phyloP scores from a whole-genome alignment of 176 grass and related monocot species.

The Eragrostis curvula region DNA sequence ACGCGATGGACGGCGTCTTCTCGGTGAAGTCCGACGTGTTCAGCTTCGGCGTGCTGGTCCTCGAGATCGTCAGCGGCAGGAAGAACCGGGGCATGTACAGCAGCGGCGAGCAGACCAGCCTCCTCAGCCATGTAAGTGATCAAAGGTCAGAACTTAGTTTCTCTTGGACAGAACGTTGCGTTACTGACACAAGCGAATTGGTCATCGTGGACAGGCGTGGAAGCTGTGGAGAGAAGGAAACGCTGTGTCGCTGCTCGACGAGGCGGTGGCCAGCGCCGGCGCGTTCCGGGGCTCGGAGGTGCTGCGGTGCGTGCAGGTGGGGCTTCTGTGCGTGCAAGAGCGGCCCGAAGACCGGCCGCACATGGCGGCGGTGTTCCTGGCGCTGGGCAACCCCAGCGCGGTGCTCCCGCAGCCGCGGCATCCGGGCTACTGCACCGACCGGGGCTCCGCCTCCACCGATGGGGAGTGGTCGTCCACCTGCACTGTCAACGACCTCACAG shows the following conservation, averaged over 20 bases:
- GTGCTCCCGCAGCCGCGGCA: slow-evolving; percentile 58
- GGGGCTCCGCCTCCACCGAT: slow-evolving; percentile 33
- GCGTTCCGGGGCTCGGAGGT: slow-evolving; percentile 42
- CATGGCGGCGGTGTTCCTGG: slow-evolving; percentile 66
- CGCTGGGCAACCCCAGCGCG: slow-evolving; percentile 59
- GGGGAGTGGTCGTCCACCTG: slow-evolving; percentile 50
- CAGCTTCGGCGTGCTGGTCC: slow-evolving; percentile 84
- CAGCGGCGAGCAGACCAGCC: not conserved
- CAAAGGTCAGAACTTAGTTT: not conserved
- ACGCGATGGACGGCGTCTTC: slow-evolving; percentile 89
- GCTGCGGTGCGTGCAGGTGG: slow-evolving; percentile 72
- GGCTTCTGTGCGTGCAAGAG: slow-evolving; percentile 79
- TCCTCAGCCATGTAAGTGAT: slow-evolving; percentile 51
- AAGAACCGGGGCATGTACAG: slow-evolving; percentile 68
- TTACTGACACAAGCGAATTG: not conserved
- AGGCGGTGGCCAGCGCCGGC: slow-evolving; percentile 12
- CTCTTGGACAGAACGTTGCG: not conserved
- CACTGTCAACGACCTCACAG: slow-evolving; percentile 58
- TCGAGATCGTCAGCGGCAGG: slow-evolving; percentile 76
- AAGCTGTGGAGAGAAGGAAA: slow-evolving; percentile 69
- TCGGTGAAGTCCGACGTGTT: slow-evolving; percentile 91
- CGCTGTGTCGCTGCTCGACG: slow-evolving; percentile 53
- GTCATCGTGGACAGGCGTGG: slow-evolving; percentile 56
- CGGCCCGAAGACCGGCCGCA: slow-evolving; percentile 63
- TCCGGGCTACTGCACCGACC: slow-evolving; percentile 57